Percentiles rank a stretch among this genome's conserved stretches.
phyloP scores from a whole-genome alignment of 2,329 filamentous ascomycete species.

The Aspergillus cejpii region DNA sequence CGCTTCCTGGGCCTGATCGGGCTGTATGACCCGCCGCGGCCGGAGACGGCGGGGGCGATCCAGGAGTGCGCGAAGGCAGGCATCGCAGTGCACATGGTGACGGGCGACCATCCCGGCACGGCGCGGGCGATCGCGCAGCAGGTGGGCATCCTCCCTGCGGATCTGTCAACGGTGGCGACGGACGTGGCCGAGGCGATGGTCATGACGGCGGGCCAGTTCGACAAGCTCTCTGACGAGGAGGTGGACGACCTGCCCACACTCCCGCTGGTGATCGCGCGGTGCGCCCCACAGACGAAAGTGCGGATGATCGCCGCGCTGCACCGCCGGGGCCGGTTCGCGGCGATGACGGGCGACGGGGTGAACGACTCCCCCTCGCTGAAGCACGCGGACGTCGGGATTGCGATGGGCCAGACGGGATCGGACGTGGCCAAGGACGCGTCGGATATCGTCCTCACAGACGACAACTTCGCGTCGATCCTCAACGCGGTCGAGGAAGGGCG shows the following conservation, averaged over 20 bases:
- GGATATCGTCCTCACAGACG: constrained; percentile 66
- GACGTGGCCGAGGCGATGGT: constrained; percentile 61
- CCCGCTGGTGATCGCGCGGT: constrained; percentile 54
- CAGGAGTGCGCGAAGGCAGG: constrained; percentile 64
- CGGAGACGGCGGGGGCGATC: constrained; percentile 69
- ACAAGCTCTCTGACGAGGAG: constrained; percentile 65
- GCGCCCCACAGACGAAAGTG: constrained; percentile 61
- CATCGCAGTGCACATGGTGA: constrained; percentile 77
- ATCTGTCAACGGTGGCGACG: constrained; percentile 54
- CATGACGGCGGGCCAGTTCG: constrained; percentile 70
- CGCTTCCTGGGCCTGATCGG: constrained; percentile 74
- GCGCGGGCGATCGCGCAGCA: constrained; percentile 73
- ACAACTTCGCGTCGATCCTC: constrained; percentile 83
- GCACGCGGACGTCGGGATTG: constrained; percentile 76
- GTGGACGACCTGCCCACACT: constrained; percentile 56
- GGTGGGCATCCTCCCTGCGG: constrained; percentile 66
- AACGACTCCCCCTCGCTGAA: constrained; percentile 81
- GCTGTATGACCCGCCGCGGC: constrained; percentile 78
- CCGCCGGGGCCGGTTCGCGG: constrained; percentile 62
- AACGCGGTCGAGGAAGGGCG: constrained; percentile 77
- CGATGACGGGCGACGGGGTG: constrained; percentile 86
- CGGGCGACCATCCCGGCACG: constrained; percentile 72
- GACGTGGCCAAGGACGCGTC: constrained; percentile 70
- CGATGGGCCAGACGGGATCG: constrained; percentile 73
- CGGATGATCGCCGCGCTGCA: constrained; percentile 67